Base-by-base conservation (phyloP, 495 filamentous ascomycete species). In the Penicillium maclennaniae region DNA sequence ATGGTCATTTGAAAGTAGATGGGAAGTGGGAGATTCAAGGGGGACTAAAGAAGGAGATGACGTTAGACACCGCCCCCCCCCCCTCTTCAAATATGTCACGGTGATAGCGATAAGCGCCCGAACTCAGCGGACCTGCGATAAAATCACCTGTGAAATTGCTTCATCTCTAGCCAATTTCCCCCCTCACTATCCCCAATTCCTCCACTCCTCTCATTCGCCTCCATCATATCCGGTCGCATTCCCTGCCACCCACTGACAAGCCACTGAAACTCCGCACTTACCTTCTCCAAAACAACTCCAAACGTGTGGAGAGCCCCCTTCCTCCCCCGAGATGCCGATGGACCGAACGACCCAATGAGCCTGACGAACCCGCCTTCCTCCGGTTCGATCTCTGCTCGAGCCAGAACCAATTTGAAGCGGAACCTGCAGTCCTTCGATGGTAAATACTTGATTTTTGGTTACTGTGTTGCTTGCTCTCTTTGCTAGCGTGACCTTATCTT, bases 361-460 rank as follows among this genome's bases (percentile, higher is more conserved):
- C 67, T 79, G 72, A 79, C 77, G 43, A 79, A 80, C 67, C 79
- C 75, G 51, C 76, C 77, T 41, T 80, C 78, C 34, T 81, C 80
- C 62, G 78, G 74, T 54, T 73, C 75, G 45, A 66, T 77, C 61
- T 74, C 74, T 60, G 69, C 71, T 42, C 73, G 75, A 58, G 65
- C 70, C 60, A 69, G 67, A 63, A 63, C 66, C 55, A 60, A 70
- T 54, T 72, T 88, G 56, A 90, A 90, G 76, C 79, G 83, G 69
- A 87, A 78, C 59, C 82, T 89, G 57, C 86, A 88, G 76, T 82
- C 83, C 54, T 89, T 90, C 72, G 87, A 92, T 79, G 89, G 89
- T 91, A 83, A 69, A 74, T 67, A 53, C 56, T 27, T 44, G 9
- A 45, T 58, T 55, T 59, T 61, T 50, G 45, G 42, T 53, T 45